Evolutionary conservation across 768 basidiomycete genomes (phyloP), one percentile per base, ranked within the genome.

Genomic region (Tricholoma hemisulphureum): DNA sequence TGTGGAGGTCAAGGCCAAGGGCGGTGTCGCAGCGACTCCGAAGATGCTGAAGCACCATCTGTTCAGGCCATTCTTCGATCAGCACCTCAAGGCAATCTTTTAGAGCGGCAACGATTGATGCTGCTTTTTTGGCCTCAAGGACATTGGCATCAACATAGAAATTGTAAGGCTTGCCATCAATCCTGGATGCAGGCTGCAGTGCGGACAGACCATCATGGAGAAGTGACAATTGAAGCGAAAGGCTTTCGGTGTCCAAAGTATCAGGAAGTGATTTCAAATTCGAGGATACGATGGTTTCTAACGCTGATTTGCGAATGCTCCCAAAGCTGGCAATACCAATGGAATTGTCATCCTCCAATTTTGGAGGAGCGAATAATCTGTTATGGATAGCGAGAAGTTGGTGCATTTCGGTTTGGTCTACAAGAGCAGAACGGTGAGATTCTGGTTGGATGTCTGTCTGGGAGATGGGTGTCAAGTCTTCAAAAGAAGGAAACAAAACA

Each of bases 21-120:
- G 94, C 80, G 7, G 76, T 70, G 37, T 88, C 80, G 65, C 89
- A 94, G 29, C 88, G 87, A 56, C 81, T 82, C 32, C 78, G 76
- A 32, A 99, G 80, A 68, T 96, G 87, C 26, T 89, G 90, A n/a
- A 97, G 78, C 8, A 98, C 92, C 89, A 95, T 94, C 70, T 99
- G 97, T 61, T 98, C 96, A 0, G 97, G 96, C 95, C 94, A 99
- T 62, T 94, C 88, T 59, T 77, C 73, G 23, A 88, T 79, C 18
- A 97, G 77, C 2, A 32, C 58, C 13, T 74, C 63, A 26, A 98
- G 76, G 2, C 87, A 83, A 3, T 56, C 56, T 46, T 76, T 76
- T 18, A 96, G 77, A 4, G 75, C 64, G 4, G 66, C 63, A 8
- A 96, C 67, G 13, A 88, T 67, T 0, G 66, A 68, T 3, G 82